Evolutionary conservation across 805 yeast species (phyloP), one percentile per base, ranked within the genome.

Genomic region (Lachancea meyersii): DNA sequence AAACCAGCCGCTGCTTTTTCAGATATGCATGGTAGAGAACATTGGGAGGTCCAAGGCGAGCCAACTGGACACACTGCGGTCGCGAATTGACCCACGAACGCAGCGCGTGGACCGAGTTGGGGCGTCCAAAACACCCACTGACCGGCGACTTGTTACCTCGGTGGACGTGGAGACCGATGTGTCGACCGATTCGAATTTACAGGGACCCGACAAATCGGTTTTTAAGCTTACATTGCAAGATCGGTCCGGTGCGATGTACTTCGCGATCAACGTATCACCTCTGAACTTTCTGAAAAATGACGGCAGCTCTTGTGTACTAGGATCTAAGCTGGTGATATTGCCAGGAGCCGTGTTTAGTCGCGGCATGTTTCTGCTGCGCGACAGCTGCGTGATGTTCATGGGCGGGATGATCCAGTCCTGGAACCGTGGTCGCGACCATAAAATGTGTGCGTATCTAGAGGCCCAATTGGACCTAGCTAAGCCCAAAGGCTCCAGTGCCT

Each of bases 211-310:
- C 18, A 36, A 36, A 18, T 23, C 39, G 21, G 61, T 71, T 1
- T 80, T 65, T 55, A 81, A 80, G 49, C 58, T 84, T 17, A 72
- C 80, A 0, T 56, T 84, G 23, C 80, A 76, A 53, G 87, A 80
- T 49, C 55, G 64, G 10, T 46, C 48, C 14, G 79, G 80, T 2
- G 71, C 73, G 34, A 56, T 72, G 14, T 68, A 74, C 43, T 80
- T 69, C 54, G 93, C 78, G 0, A 68, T 79, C 33, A 88, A 82
- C 52, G 48, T 69, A 14, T 77, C 74, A 40, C 72, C 74, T 30
- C 51, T 82, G 30, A 58, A 68, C 1, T 80, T 81, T 60, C 54
- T 79, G 43, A 42, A 63, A 41, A 24, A 46, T 4, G 45, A 46
- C 50, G 17, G 62, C 55, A 32, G 52, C 49, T 45, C 72, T 72